phyloP scores from a whole-genome alignment of 75 land plant species.

The Pinus albicaulis region DNA sequence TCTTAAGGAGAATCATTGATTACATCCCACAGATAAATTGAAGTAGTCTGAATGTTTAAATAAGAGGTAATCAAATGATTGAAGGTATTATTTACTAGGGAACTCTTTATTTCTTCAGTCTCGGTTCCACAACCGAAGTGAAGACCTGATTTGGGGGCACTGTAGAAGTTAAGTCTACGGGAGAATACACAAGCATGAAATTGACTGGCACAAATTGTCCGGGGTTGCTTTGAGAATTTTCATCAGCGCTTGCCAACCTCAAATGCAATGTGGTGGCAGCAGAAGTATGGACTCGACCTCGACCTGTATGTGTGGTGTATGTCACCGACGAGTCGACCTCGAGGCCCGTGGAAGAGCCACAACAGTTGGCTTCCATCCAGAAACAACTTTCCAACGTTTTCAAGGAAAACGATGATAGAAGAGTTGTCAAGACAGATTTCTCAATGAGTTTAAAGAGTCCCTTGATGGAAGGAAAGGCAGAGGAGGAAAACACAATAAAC shows the following conservation, averaged over 20 bases:
- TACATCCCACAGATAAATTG: constrained; percentile 54
- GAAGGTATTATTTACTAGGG: too few relatives aligned
- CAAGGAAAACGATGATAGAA: too few relatives aligned
- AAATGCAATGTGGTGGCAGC: constrained; percentile 18
- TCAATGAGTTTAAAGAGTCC: too few relatives aligned
- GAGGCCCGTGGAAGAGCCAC: too few relatives aligned
- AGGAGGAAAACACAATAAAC: too few relatives aligned
- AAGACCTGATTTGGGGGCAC: constrained; percentile 15
- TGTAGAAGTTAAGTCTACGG: constrained; percentile 22
- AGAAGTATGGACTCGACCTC: background rate
- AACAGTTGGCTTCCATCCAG: too few relatives aligned
- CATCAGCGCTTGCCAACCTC: constrained; percentile 10
- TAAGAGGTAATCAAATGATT: background rate
- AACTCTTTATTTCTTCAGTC: background rate
- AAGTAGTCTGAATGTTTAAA: background rate
- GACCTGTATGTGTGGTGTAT: too few relatives aligned
- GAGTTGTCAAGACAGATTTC: too few relatives aligned
- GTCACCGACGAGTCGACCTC: too few relatives aligned
- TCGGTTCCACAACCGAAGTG: background rate
- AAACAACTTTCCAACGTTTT: too few relatives aligned
- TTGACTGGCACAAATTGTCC: constrained; percentile 25
- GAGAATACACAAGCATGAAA: constrained; percentile 2
- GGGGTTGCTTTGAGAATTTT: constrained; percentile 28
- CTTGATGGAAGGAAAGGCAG: too few relatives aligned
- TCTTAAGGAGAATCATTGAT: constrained; percentile 13